phyloP scores from a whole-genome alignment of 768 basidiomycete species.

The Lactarius hengduanensis region DNA sequence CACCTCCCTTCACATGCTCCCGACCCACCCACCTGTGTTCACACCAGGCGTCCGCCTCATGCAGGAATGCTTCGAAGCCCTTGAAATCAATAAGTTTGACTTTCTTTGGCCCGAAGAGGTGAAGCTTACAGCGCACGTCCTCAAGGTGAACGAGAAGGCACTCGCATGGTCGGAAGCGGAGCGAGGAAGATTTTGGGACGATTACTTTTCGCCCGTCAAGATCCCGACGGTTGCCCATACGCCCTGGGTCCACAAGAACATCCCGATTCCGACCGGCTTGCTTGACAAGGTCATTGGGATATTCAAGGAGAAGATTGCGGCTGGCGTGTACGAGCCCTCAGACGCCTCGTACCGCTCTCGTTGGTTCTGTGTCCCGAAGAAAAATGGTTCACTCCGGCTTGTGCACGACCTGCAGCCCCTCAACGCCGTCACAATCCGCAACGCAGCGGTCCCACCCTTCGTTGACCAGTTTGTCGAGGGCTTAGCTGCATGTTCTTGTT shows the following conservation, averaged over 20 bases:
- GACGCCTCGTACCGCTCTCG: neutral
- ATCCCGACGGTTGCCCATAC: neutral
- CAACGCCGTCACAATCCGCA: slow-evolving; percentile 29
- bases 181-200: too few species aligned
- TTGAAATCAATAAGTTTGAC: neutral
- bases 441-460: slow-evolving; percentile 21
- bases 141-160: too few species aligned
- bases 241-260: too few species aligned
- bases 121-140: too few species aligned
- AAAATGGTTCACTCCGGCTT: slow-evolving; percentile 21
- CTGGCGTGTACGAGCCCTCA: slow-evolving; percentile 34
- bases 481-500: slow-evolving; percentile 31
- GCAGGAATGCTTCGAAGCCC: neutral
- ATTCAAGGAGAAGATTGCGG: too few species aligned
- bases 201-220: neutral
- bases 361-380: neutral
- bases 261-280: too few species aligned
- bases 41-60: neutral
- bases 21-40: neutral
- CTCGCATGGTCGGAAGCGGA: too few species aligned
- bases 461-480: slow-evolving; percentile 27
- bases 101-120: neutral
- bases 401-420: slow-evolving; percentile 33
- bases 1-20: neutral
- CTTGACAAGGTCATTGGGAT: neutral